Base-by-base conservation (phyloP, 306 rosid species). In the Styphnolobium japonicum region DNA sequence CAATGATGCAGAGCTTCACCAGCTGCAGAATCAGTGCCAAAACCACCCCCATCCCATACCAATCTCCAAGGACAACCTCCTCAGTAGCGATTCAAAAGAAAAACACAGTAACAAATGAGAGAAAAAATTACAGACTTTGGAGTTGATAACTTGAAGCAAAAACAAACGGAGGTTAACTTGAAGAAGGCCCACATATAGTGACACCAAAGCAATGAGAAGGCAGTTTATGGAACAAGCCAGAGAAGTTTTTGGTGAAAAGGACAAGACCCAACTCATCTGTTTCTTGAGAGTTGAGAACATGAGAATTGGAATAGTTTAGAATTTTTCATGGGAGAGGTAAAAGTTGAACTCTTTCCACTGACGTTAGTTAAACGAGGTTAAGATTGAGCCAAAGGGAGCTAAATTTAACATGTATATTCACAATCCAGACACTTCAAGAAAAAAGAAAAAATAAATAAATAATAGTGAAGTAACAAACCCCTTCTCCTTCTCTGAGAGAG, bases 191-290 rank as follows among this genome's bases (percentile, higher is more conserved):
- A 77, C 88, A 71, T 85, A 69, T 33, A 86, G 89, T 86, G 84
- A 80, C 87, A 75, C 77, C 64, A 71, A 80, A 88, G 89, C 79
- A 85, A 89, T 77, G 63, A 73, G 78, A 73, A 65, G 51, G 77
- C 43, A 75, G 81, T 64, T 34, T 76, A 76, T 56, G 51, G 75
- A 76, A 68, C 89, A 80, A 78, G 79, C 86, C 85, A 84, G 80
- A 84, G 58, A 68, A 75, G 88, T 73, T 83, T 88, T 84, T 84
- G 90, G 85, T 88, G 91, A 82, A 85, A 92, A 75, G 21, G 84
- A 84, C 84, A 67, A 73, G 74, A 71, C 77, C 58, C 45, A 48
- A 71, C 74, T 31, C 80, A 53, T 73, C 58, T 58, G 77, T 63
- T 76, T 65, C 67, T 67, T 63, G 77, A 65, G 33, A 84, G 51